Conservation (phyloP, 2,329 filamentous ascomycete genomes). For the Apiospora aurea region DNA sequence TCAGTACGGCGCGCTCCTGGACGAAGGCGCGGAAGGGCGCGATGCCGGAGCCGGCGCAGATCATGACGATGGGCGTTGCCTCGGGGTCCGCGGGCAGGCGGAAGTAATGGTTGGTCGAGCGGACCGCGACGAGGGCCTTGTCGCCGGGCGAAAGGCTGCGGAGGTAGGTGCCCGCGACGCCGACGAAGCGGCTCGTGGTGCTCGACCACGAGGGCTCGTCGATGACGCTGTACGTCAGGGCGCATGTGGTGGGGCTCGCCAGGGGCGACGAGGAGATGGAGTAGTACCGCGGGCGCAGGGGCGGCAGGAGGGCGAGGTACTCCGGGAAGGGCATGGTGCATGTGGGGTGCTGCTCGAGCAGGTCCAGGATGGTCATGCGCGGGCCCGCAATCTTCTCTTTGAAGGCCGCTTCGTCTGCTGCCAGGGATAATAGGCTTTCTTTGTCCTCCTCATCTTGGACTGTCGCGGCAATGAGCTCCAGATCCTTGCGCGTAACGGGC, state of each 20-base stretch:
- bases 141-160: constrained; percentile 37
- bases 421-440: constrained; percentile 24
- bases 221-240: constrained; percentile 63
- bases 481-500: constrained; percentile 31
- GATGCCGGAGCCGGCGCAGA: constrained; percentile 47
- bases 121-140: constrained; percentile 27
- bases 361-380: constrained; percentile 48
- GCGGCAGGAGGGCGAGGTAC: constrained; percentile 64
- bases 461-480: constrained; percentile 25
- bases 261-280: constrained; percentile 63
- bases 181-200: constrained; percentile 41
- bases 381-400: constrained; percentile 50
- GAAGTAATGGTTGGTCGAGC: constrained; percentile 32
- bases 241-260: constrained; percentile 51
- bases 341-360: constrained; percentile 43
- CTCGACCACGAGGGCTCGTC: constrained; percentile 46
- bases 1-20: constrained; percentile 49
- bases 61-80: constrained; percentile 40
- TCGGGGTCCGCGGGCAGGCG: constrained; percentile 36
- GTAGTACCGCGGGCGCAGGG: constrained; percentile 69
- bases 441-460: constrained; percentile 28
- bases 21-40: constrained; percentile 57
- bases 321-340: constrained; percentile 46
- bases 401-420: constrained; percentile 37
- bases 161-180: constrained; percentile 52